Evolutionary conservation across 1,139 yeast genomes (phyloP), one percentile per base, ranked within the genome.

Genomic region (Taphrina flavorubra): DNA sequence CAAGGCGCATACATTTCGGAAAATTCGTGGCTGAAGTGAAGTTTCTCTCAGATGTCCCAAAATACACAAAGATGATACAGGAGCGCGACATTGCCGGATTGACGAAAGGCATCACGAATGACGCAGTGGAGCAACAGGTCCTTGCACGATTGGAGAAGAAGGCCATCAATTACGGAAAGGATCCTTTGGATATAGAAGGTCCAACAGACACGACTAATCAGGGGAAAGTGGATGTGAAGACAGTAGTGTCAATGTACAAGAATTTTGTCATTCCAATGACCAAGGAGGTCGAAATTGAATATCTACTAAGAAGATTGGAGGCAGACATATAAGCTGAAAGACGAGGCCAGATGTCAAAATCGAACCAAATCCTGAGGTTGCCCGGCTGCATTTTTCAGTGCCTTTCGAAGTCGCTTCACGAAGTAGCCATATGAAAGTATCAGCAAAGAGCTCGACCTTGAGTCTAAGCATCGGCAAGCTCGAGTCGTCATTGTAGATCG

Each of bases 11-110:
- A 73, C 99, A 94, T 79, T 94, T 94, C 79, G 99, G 71, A 25
- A 90, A 89, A 78, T 94, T 94, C 81, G 99, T 94, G 6, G 99
- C 99, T 6, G 99, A 94, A 77, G 89, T 97, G 55, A 94, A 94
- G 79, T 94, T 86, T 77, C 88, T 83, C 75, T 79, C 82, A 39
- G 96, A 92, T 73, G 84, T 82, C 57, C 90, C 85, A 65, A 78
- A 78, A 67, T 92, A 87, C 79, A 86, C 85, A 1, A 79, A 83
- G 74, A 80, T 92, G 74, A 94, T 94, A 73, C 77, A 81, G 72
- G 85, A 83, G 0, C 83, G 81, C 70, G 97, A 94, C 76, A 80
- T 85, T 5, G 80, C 82, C 14, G 97, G 95, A 0, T 88, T 94
- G 68, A 91, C 88, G 75, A 85, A 80, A 16, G 88, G 90, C 49